phyloP scores from a whole-genome alignment of 495 filamentous ascomycete genomes.

The Hyaloscypha hepaticicola region DNA sequence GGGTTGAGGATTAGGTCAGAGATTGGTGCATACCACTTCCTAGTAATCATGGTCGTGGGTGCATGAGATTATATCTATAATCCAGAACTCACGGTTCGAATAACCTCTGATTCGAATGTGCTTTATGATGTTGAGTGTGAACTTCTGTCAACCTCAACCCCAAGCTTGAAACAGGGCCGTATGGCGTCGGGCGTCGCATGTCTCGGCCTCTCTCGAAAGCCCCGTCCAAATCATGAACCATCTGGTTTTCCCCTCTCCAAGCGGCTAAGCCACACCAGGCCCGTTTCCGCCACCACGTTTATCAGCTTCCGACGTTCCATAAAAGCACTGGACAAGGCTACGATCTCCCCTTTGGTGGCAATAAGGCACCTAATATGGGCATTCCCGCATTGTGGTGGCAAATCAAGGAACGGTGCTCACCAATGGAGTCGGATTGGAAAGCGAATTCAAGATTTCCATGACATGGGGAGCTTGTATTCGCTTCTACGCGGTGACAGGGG shows the following conservation, averaged over 20 bases:
- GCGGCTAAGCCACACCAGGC: neutral
- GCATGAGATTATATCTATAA: neutral
- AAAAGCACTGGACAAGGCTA: neutral
- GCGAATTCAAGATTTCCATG: constrained; percentile 19
- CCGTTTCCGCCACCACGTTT: neutral
- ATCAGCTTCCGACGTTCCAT: neutral
- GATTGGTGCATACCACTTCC: neutral
- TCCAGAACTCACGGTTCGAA: neutral
- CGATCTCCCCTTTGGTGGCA: neutral
- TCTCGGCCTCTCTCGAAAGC: neutral
- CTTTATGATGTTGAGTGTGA: neutral
- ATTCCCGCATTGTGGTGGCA: neutral
- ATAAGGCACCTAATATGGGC: neutral
- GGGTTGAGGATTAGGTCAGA: neutral
- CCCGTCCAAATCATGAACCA: neutral
- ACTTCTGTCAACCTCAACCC: too few species aligned
- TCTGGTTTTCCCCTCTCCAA: too few species aligned
- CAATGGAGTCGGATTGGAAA: neutral
- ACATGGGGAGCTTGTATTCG: constrained; percentile 1
- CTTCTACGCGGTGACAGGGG: constrained; percentile 1
- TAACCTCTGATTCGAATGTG: neutral
- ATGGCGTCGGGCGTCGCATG: too few species aligned
- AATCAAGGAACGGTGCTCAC: neutral
- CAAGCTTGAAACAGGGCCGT: too few species aligned
- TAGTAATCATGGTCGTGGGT: neutral